Evolutionary conservation across 176 grass and related monocot species (phyloP).

Genomic region (Cenchrus americanus): DNA sequence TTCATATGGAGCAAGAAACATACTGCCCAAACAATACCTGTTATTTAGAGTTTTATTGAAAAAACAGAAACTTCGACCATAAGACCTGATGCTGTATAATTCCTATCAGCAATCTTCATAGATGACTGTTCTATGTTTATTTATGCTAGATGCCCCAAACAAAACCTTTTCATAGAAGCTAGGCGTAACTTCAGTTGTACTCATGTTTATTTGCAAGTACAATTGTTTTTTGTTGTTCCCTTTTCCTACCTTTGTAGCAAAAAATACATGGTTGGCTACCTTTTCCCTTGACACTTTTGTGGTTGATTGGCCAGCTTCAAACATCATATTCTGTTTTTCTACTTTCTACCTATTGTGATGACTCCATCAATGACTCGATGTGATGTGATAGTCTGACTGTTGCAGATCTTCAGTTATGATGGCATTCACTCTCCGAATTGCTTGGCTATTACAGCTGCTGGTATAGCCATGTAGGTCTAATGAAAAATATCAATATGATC

Average conservation of each 20-base stretch:
- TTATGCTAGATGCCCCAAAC: not conserved
- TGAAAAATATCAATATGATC: conserved; percentile 10
- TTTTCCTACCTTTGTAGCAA: not conserved
- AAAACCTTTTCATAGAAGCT: not conserved
- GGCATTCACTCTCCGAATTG: conserved; percentile 96
- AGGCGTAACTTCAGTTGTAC: not conserved
- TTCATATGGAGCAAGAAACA: too few relatives aligned
- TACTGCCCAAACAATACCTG: too few relatives aligned
- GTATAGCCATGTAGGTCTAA: conserved; percentile 92
- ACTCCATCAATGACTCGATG: conserved; percentile 22
- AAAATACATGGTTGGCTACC: not conserved
- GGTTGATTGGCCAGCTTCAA: not conserved
- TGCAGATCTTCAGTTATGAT: conserved; percentile 97
- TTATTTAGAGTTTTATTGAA: not conserved
- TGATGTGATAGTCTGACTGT: conserved; percentile 33
- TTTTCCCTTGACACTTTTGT: not conserved
- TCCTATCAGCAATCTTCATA: not conserved
- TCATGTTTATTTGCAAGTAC: not conserved
- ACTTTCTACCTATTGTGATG: conserved; percentile 14
- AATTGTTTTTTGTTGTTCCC: not conserved
- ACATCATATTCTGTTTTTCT: conserved; percentile 15
- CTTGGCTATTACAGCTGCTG: conserved; percentile 95
- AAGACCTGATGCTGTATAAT: not conserved
- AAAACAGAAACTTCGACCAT: not conserved
- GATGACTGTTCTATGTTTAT: not conserved